Evolutionary conservation across 2,329 filamentous ascomycete genomes (phyloP).

Genomic region (Xylariales sp.): DNA sequence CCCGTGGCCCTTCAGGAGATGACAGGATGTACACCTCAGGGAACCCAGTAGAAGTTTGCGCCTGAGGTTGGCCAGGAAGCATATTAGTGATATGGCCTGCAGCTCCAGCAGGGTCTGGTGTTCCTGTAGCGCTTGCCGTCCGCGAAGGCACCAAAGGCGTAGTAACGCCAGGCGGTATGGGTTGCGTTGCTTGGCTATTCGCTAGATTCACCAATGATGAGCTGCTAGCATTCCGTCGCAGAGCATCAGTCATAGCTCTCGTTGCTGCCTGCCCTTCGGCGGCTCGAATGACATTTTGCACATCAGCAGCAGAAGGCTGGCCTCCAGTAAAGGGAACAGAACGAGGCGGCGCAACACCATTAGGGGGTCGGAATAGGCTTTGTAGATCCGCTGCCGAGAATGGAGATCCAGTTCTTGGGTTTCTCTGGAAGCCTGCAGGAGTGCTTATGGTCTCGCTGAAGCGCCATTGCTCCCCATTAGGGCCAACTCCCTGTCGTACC

Average conservation of each 20-base stretch:
- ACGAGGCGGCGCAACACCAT: slow-evolving; percentile 14
- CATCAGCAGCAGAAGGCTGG: slow-evolving; percentile 36
- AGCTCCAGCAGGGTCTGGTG: slow-evolving; percentile 38
- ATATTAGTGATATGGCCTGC: slow-evolving; percentile 23
- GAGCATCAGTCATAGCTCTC: slow-evolving; percentile 38
- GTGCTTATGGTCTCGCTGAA: slow-evolving; percentile 38
- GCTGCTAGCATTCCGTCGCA: slow-evolving; percentile 47
- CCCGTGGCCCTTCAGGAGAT: slow-evolving; percentile 56
- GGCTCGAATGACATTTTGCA: slow-evolving; percentile 41
- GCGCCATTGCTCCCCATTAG: slow-evolving; percentile 48
- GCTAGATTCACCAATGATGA: slow-evolving; percentile 36
- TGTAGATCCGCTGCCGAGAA: slow-evolving; percentile 16
- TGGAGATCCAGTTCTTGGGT: slow-evolving; percentile 16
- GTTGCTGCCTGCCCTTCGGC: slow-evolving; percentile 40
- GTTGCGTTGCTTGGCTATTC: slow-evolving; percentile 27
- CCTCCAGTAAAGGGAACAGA: slow-evolving; percentile 23
- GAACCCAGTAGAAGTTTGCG: slow-evolving; percentile 21
- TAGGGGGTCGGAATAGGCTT: slow-evolving; percentile 10
- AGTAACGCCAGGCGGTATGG: slow-evolving; percentile 38
- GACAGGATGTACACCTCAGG: slow-evolving; percentile 57
- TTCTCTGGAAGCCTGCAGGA: slow-evolving; percentile 14
- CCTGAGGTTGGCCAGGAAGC: slow-evolving; percentile 16
- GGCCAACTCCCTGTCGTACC: slow-evolving; percentile 43
- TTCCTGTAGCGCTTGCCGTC: slow-evolving; percentile 41
- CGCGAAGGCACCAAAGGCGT: slow-evolving; percentile 36